Conservation (phyloP, 768 basidiomycete genomes). For the Macrocybe gigantea region DNA sequence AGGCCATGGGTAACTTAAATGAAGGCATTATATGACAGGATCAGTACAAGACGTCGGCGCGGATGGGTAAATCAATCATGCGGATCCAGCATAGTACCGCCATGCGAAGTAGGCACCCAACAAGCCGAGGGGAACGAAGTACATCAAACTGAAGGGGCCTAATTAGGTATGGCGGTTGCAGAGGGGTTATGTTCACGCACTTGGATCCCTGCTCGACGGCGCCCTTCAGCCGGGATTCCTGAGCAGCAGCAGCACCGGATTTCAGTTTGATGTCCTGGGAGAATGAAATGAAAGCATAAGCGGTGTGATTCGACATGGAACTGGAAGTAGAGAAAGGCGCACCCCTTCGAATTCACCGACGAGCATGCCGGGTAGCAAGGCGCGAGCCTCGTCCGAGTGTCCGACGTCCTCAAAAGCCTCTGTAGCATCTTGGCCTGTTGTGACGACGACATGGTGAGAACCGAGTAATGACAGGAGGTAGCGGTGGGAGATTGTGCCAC, state of each 20-base stretch:
- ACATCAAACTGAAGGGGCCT: constrained; percentile 52
- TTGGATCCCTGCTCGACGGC: constrained; percentile 67
- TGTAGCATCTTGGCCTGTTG: constrained; percentile 85
- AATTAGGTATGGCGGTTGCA: constrained; percentile 6
- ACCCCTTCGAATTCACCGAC: constrained; percentile 76
- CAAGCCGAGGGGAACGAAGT: constrained; percentile 75
- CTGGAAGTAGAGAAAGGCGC: constrained; percentile 37
- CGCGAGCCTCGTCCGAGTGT: constrained; percentile 96
- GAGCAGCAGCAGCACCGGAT: constrained; percentile 42
- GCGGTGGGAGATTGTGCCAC: constrained; percentile 24
- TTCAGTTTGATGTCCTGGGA: constrained; percentile 47
- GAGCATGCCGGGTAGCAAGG: constrained; percentile 68
- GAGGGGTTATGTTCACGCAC: constrained; percentile 30
- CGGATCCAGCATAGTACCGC: constrained; percentile 60
- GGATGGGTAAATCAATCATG: constrained; percentile 21
- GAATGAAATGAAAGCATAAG: constrained; percentile 5
- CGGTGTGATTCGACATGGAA: constrained; percentile 1
- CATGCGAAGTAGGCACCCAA: constrained; percentile 87
- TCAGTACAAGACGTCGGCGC: not conserved
- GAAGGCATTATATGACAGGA: not conserved
- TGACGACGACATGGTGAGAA: constrained; percentile 7
- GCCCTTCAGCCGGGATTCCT: constrained; percentile 35
- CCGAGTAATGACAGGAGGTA: constrained; percentile 5
- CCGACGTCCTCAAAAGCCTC: constrained; percentile 99
- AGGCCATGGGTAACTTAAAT: not conserved